These are phyloP conservation scores for Colletotrichum sublineola DNA, from an alignment of 2,329 filamentous ascomycete genomes.

Conservation along the genomic window DNA sequence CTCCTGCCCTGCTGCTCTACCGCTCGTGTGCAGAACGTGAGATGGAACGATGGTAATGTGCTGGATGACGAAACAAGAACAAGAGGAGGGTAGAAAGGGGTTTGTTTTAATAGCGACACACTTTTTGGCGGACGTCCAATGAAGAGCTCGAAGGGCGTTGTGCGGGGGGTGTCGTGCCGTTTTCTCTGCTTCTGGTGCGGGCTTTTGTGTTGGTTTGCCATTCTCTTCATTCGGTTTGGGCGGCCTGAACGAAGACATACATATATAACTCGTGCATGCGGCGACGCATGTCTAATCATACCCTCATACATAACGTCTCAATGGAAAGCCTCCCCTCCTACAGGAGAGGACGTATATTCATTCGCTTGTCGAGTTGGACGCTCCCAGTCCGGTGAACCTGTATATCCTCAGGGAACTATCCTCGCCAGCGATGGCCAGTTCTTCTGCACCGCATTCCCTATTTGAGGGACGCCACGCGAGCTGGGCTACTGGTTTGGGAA, in stretches of 20 bases:
- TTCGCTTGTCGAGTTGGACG: conserved; percentile 3
- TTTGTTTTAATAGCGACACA: conserved; percentile 22
- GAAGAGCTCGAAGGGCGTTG: conserved; percentile 41
- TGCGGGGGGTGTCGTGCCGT: conserved; percentile 5
- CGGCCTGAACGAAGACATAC: conserved; percentile 39
- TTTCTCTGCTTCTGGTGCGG: conserved; percentile 15
- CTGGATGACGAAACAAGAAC: conserved; percentile 9
- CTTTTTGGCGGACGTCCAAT: conserved; percentile 26
- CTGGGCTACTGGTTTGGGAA: conserved; percentile 76
- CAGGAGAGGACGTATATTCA: conserved; percentile 10
- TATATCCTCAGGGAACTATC: conserved; percentile 73
- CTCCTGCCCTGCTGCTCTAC: neutral
- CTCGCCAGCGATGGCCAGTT: conserved; percentile 69
- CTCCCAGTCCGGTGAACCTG: conserved; percentile 50
- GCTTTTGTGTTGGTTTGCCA: conserved; percentile 30
- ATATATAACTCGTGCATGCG: conserved; percentile 33
- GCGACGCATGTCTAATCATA: conserved; percentile 38
- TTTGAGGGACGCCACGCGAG: conserved; percentile 75
- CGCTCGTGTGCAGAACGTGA: neutral
- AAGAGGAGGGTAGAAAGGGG: neutral
- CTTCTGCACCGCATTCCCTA: conserved; percentile 42
- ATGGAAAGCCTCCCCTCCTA: neutral
- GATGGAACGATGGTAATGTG: conserved; percentile 25
- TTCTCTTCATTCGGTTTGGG: conserved; percentile 33
- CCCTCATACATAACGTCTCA: conserved; percentile 40